Conservation (phyloP, 2,329 filamentous ascomycete genomes). For the Fusarium coffeatum region DNA sequence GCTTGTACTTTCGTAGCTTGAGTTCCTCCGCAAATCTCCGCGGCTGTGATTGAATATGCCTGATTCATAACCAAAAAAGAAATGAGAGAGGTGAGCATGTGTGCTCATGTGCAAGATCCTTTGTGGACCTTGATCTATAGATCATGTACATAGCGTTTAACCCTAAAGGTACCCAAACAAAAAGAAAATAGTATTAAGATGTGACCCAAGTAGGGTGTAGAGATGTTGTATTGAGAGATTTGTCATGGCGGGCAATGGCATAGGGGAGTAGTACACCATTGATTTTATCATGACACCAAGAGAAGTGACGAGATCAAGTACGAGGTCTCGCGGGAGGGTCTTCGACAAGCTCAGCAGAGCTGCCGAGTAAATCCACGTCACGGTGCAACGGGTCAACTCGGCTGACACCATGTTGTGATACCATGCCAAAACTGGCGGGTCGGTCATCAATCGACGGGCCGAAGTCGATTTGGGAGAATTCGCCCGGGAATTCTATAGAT, state of each 20-base stretch:
- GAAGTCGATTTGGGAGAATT: slow-evolving; percentile 57
- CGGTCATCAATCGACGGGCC: slow-evolving; percentile 57
- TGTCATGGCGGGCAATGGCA: not conserved
- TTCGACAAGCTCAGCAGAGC: slow-evolving; percentile 68
- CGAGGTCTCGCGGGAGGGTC: slow-evolving; percentile 46
- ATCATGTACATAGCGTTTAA: slow-evolving; percentile 39
- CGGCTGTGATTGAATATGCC: slow-evolving; percentile 24
- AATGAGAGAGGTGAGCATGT: slow-evolving; percentile 17
- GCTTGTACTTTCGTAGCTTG: slow-evolving; percentile 29
- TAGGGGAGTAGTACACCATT: not conserved
- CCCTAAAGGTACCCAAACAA: slow-evolving; percentile 7
- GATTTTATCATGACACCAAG: not conserved
- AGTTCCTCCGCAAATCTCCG: slow-evolving; percentile 18
- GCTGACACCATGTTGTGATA: slow-evolving; percentile 68
- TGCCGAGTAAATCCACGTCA: slow-evolving; percentile 61
- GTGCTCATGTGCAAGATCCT: slow-evolving; percentile 29
- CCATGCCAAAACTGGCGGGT: slow-evolving; percentile 66
- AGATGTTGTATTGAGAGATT: not conserved
- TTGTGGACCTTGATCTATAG: slow-evolving; percentile 41
- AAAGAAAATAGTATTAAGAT: slow-evolving; percentile 35
- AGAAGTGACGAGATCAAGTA: slow-evolving; percentile 26
- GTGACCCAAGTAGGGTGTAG: slow-evolving; percentile 11
- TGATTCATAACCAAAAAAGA: slow-evolving; percentile 20
- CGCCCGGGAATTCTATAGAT: slow-evolving; percentile 61
- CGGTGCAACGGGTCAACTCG: slow-evolving; percentile 62